Percentiles rank a stretch among this genome's conserved stretches.
Conservation (phyloP, 202 grass and related monocot genomes). For the Zizania palustris region DNA sequence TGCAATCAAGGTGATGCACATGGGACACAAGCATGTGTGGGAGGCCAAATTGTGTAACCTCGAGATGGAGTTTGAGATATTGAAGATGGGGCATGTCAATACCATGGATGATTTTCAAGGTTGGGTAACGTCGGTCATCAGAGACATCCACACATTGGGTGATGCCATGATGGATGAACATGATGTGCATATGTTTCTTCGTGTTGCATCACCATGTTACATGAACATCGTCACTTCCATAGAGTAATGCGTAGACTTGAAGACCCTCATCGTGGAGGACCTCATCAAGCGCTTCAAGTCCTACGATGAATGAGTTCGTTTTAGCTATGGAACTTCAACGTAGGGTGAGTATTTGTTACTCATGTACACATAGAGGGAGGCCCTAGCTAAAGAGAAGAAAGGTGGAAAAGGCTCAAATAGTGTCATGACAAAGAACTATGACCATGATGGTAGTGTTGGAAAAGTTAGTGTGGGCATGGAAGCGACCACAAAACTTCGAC, state of each 20-base stretch:
- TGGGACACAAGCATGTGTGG: background rate
- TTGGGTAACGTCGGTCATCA: background rate
- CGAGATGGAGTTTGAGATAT: background rate
- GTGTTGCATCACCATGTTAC: background rate
- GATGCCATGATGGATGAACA: background rate
- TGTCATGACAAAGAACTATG: no score
- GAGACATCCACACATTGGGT: background rate
- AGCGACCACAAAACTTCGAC: no score
- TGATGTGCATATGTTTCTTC: background rate
- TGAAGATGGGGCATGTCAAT: background rate
- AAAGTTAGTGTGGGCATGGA: no score
- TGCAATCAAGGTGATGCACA: background rate
- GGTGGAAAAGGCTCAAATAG: no score
- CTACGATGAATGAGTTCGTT: background rate
- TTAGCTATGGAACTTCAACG: background rate
- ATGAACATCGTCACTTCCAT: background rate
- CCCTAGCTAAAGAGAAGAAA: no score
- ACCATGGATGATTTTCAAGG: background rate
- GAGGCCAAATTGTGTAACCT: background rate
- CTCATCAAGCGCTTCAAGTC: background rate
- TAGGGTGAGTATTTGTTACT: background rate
- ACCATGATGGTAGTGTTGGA: no score
- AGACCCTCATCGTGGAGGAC: background rate
- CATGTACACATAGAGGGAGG: no score
- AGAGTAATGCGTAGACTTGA: background rate